Evolutionary conservation across 1,284 basidiomycete species (phyloP), one percentile per base, ranked within the genome.

Genomic region (Earliella scabrosa): DNA sequence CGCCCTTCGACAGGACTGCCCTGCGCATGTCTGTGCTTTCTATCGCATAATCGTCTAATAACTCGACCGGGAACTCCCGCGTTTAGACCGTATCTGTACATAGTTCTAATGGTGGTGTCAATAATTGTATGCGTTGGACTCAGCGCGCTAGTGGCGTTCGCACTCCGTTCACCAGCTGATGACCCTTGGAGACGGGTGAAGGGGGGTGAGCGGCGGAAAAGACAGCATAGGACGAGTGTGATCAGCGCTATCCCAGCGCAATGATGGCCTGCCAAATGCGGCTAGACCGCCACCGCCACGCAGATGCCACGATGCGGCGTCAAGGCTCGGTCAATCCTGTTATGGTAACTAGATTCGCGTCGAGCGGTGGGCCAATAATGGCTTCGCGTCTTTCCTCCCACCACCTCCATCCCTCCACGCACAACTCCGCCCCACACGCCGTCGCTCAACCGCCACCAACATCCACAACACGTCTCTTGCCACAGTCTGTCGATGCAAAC

Each of bases 221-320:
- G 18, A 43, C 21, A 46, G 24, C 43, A 16, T 21, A 31, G 20
- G 35, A 34, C 14, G 34, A 48, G 34, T 24, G 24, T 26, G 34
- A 48, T 38, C 34, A 38, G 32, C 32, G 21, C 34, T 47, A n/a
- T 24, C 32, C 21, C n/a, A 32, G n/a, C 11, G 20, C 18, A 48
- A n/a, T 18, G 4, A 34, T 38, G 43, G 35, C 29, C 27, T 45
- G 13, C 31, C 27, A 34, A 29, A 43, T 9, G 39, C 1, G 34
- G 45, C 21, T 54, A 54, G 52, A 27, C 45, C 47, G 52, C 56
- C 56, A 56, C 56, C 45, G 52, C 51, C 59, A 61, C 59, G 47
- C 50, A 52, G 43, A 18, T n/a, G 35, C n/a, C 52, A 52, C 56
- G 56, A 52, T 18, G 55, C 58, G 59, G 59, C 59, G 55, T 57